Evolutionary conservation across 192 early-diverging fungal species (phyloP).

Genomic region (Linnemannia elongata): DNA sequence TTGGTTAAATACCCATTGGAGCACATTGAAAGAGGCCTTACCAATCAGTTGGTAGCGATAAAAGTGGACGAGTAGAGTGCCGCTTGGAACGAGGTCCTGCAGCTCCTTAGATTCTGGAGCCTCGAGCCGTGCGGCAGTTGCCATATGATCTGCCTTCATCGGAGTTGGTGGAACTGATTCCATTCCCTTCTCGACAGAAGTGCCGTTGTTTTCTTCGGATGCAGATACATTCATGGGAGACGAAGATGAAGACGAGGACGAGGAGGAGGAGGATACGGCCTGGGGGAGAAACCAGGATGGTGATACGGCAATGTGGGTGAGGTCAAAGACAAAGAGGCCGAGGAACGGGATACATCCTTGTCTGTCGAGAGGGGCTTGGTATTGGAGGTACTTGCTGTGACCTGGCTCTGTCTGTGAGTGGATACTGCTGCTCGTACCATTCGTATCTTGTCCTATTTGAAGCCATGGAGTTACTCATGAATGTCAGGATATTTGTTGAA

Average conservation of each 20-base stretch:
- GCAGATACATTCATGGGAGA: not conserved
- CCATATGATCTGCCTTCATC: not conserved
- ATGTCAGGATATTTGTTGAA: not conserved
- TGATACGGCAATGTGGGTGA: constrained; percentile 36
- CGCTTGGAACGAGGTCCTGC: constrained; percentile 19
- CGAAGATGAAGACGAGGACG: not conserved
- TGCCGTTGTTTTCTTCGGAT: not conserved
- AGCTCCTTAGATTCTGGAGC: constrained; percentile 42
- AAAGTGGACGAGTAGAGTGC: constrained; percentile 32
- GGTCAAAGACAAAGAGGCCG: constrained; percentile 46
- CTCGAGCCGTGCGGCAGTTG: constrained; percentile 12
- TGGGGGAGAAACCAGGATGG: constrained; percentile 44
- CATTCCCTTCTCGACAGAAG: not conserved
- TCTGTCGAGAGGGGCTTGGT: constrained; percentile 26
- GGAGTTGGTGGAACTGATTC: not conserved
- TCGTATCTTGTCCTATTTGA: not conserved
- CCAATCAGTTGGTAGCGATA: constrained; percentile 40
- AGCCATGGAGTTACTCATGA: not conserved
- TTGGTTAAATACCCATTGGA: no score
- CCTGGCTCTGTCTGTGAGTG: not conserved
- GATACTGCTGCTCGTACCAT: not conserved
- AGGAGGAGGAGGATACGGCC: not conserved
- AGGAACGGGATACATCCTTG: constrained; percentile 54
- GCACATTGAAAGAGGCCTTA: not conserved
- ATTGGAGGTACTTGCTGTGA: constrained; percentile 18